Evolutionary conservation across 371 early-diverging fungal species (phyloP).

Genomic region (Haplosporangium sp.): DNA sequence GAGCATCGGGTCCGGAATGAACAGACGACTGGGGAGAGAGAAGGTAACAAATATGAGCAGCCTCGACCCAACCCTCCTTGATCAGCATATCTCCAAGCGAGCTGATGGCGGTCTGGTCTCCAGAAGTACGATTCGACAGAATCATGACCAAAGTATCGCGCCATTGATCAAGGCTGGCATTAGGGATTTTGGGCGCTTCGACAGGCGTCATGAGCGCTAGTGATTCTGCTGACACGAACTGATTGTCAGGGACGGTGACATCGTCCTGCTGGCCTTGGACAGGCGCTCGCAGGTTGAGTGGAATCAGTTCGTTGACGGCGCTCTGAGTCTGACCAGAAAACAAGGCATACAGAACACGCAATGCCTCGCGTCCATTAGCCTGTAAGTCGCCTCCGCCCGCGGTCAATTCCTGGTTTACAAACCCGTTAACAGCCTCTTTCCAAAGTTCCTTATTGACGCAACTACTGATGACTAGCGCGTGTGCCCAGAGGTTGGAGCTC

Average conservation of each 20-base stretch:
- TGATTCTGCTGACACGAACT: conserved; percentile 31
- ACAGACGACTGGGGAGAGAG: conserved; percentile 68
- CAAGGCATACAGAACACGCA: conserved; percentile 78
- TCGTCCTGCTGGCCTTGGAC: conserved; percentile 6
- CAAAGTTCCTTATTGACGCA: conserved; percentile 86
- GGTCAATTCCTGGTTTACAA: conserved; percentile 71
- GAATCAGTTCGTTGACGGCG: conserved; percentile 52
- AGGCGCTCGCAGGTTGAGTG: conserved; percentile 8
- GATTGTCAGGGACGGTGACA: conserved; percentile 17
- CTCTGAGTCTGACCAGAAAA: conserved; percentile 76
- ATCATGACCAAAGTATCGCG: conserved; percentile 77
- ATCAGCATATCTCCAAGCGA: conserved; percentile 83
- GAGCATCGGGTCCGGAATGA: conserved; percentile 71
- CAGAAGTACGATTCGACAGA: conserved; percentile 86
- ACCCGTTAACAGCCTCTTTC: conserved; percentile 80
- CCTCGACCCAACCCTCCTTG: conserved; percentile 68
- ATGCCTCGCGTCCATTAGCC: conserved; percentile 66
- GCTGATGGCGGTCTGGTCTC: conserved; percentile 77
- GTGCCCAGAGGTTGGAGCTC: conserved; percentile 83
- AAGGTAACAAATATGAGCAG: conserved; percentile 89
- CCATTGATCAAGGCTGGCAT: conserved; percentile 70
- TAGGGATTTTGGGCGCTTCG: conserved; percentile 29
- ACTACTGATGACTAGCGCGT: conserved; percentile 91
- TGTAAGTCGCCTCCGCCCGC: conserved; percentile 16
- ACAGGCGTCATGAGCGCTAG: conserved; percentile 24